A percentile compares a stretch with the other conserved stretches of the same genome.
phyloP scores from a whole-genome alignment of 2,329 filamentous ascomycete species.

The Pezicula carpinea region DNA sequence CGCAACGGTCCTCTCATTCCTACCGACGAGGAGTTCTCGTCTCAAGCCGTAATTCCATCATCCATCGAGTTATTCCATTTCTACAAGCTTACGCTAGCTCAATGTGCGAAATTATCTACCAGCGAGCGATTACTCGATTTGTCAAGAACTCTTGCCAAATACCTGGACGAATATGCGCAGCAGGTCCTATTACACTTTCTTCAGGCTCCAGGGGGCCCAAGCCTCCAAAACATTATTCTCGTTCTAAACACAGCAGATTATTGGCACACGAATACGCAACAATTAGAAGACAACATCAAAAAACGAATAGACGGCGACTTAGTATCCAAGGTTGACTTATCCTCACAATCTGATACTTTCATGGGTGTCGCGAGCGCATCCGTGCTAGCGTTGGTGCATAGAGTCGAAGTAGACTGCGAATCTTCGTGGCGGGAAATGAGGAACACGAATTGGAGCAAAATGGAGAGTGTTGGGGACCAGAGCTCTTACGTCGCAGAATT shows the following conservation, averaged over 20 bases:
- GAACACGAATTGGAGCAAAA: slow-evolving; percentile 89
- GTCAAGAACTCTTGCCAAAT: slow-evolving; percentile 81
- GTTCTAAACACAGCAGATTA: slow-evolving; percentile 97
- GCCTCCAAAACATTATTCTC: slow-evolving; percentile 72
- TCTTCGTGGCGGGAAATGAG: slow-evolving; percentile 94
- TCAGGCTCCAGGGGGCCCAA: slow-evolving; percentile 43
- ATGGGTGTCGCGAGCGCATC: slow-evolving; percentile 89
- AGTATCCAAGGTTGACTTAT: slow-evolving; percentile 73
- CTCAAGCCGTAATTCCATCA: slow-evolving; percentile 84
- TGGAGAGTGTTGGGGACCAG: slow-evolving; percentile 90
- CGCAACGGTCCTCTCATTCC: slow-evolving; percentile 75
- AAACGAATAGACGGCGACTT: slow-evolving; percentile 80
- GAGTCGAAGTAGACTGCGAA: slow-evolving; percentile 78
- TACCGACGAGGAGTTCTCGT: slow-evolving; percentile 85
- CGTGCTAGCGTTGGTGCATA: slow-evolving; percentile 77
- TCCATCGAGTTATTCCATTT: slow-evolving; percentile 97
- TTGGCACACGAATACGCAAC: slow-evolving; percentile 88
- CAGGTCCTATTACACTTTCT: slow-evolving; percentile 77
- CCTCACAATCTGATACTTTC: slow-evolving; percentile 90
- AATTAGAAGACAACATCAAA: slow-evolving; percentile 92
- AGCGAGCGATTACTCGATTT: slow-evolving; percentile 82
- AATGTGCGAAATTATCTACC: slow-evolving; percentile 94
- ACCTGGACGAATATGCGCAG: slow-evolving; percentile 92
- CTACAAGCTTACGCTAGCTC: slow-evolving; percentile 86
- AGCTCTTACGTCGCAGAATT: slow-evolving; percentile 87